Evolutionary conservation across 2,329 filamentous ascomycete species (phyloP), one percentile per base, ranked within the genome.

Genomic region (Ophiosphaerella korrae): DNA sequence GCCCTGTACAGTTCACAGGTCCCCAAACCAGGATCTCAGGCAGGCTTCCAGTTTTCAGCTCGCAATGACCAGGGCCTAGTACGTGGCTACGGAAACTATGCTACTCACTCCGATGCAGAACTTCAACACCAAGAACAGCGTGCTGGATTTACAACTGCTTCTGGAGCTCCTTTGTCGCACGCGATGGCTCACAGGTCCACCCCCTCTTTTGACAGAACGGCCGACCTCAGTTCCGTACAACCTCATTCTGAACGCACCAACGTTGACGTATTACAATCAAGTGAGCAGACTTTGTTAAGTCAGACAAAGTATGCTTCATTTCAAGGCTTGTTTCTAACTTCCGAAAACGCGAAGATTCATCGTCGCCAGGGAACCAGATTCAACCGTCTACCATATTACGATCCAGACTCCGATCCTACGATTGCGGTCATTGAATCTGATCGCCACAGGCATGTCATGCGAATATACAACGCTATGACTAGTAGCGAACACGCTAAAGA

Each of bases 401-500:
- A 47, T 4, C 66, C 68, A 5, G 45, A 55, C 5, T 45, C 48
- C 5, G 69, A 73, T 26, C 24, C 45, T 1, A 57, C 64, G 1
- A 70, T 73, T 32, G 33, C 12, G 1, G 50, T 60, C n/a, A 53
- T 67, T 14, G 54, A 53, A 33, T 35, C 33, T 1, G 42, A 60
- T 31, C 51, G 69, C 48, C 13, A 52, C 57, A n/a, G 58, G 62
- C 5, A 71, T 68, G 68, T 57, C 13, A 54, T 62, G 23, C 62
- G 66, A 3, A 71, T 72, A 18, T 73, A 72, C 51, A 59, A 68
- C 24, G 70, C 70, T 7, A 72, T 72, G 70, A 60, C 60, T 2
- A 57, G 65, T 36, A 51, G 59, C 1, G 66, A 72, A 33, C 48
- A 49, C 13, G 70, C 68, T 1, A 63, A 61, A 40, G 70, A 73